phyloP scores from a whole-genome alignment of 768 basidiomycete genomes.

The Lactifluus hygrophoroides region DNA sequence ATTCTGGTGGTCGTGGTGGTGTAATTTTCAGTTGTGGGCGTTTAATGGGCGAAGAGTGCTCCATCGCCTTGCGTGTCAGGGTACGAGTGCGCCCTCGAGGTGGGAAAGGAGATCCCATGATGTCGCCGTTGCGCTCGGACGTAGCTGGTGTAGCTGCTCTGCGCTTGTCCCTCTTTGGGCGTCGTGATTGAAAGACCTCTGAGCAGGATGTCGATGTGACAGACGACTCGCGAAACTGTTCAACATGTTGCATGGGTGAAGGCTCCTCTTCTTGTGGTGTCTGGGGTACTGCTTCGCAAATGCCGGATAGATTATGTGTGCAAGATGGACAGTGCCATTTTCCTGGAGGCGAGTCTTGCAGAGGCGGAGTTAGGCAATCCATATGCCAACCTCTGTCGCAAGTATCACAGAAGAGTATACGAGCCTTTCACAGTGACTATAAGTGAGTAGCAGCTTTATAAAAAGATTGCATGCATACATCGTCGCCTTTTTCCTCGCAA shows the following conservation, averaged over 20 bases:
- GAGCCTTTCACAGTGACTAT: slow-evolving; percentile 39
- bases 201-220: slow-evolving; percentile 37
- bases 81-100: slow-evolving; percentile 15
- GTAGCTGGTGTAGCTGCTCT: slow-evolving; percentile 25
- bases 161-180: slow-evolving; percentile 24
- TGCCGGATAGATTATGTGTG: slow-evolving; percentile 16
- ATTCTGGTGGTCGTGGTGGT: slow-evolving; percentile 20
- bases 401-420: slow-evolving; percentile 84
- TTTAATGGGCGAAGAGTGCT: slow-evolving; percentile 2
- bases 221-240: slow-evolving; percentile 29
- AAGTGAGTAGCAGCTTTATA: slow-evolving; percentile 19
- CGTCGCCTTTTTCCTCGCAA: slow-evolving; percentile 78
- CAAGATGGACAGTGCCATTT: slow-evolving; percentile 71
- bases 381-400: slow-evolving; percentile 94
- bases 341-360: slow-evolving; percentile 64
- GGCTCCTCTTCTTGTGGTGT: not conserved
- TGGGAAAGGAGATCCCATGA: slow-evolving; percentile 16
- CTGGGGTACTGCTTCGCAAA: slow-evolving; percentile 16
- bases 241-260: not conserved
- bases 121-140: slow-evolving; percentile 28
- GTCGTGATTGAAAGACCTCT: slow-evolving; percentile 14
- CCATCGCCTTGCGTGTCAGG: slow-evolving; percentile 4
- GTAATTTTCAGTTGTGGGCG: slow-evolving; percentile 25
- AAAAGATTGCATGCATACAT: slow-evolving; percentile 46
- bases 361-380: slow-evolving; percentile 67